These are phyloP conservation scores for Trichosporon inkin DNA, from an alignment of 1,284 basidiomycete species.

Conservation along the genomic window DNA sequence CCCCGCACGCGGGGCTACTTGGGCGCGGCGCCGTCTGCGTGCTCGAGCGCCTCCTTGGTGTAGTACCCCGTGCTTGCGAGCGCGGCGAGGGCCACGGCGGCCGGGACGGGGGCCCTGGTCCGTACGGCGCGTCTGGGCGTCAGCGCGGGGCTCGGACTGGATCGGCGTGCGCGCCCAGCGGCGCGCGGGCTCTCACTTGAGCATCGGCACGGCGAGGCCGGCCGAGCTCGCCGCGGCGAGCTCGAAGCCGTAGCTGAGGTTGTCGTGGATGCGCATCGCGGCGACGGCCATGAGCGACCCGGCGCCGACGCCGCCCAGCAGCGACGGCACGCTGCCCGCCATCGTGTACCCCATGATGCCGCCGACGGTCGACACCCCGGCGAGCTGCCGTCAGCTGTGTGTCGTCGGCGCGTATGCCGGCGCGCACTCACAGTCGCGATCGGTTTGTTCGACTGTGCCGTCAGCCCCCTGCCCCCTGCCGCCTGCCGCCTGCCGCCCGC, in stretches of 20 bases:
- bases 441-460: not conserved
- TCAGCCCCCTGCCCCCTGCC: not conserved
- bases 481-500: not conserved
- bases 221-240: conserved; percentile 28
- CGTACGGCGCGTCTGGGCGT: conserved; percentile 28
- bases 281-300: conserved; percentile 35
- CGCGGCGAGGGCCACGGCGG: conserved; percentile 23
- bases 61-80: conserved; percentile 36
- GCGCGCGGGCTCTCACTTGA: conserved; percentile 4
- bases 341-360: conserved; percentile 38
- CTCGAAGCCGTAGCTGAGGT: conserved; percentile 33
- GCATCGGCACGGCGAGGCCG: conserved; percentile 14
- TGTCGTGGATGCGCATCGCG: conserved; percentile 39
- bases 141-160: not conserved
- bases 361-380: conserved; percentile 26
- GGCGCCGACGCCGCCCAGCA: conserved; percentile 32
- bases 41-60: conserved; percentile 14
- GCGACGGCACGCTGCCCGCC: conserved; percentile 30
- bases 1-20: too few relatives aligned
- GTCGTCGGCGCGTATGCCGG: too few relatives aligned
- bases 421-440: conserved; percentile 5
- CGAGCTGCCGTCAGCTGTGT: not conserved
- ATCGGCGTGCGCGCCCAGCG: not conserved
- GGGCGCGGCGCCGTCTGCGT: not conserved
- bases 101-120: conserved; percentile 30